These are phyloP conservation scores for Trichoderma lentiforme DNA, from an alignment of 2,329 filamentous ascomycete species.

Conservation along the genomic window DNA sequence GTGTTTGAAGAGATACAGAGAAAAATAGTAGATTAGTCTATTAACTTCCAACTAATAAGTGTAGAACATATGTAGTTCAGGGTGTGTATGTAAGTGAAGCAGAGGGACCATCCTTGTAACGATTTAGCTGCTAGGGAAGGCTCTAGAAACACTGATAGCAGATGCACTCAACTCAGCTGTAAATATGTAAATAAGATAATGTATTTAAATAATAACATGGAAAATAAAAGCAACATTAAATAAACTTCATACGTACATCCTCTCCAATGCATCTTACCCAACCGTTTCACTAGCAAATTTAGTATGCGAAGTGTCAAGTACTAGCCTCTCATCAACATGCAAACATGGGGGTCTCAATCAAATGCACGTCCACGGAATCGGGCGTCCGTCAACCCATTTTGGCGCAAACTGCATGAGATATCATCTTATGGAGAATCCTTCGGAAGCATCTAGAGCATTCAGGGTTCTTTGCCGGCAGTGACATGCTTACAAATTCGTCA, in stretches of 20 bases:
- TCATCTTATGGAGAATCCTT: not conserved
- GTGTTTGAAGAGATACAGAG: not conserved
- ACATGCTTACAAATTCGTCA: not conserved
- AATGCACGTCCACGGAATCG: not conserved
- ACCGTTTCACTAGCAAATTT: not conserved
- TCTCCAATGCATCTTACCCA: not conserved
- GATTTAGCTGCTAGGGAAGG: not conserved
- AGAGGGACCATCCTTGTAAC: not conserved
- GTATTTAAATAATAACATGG: not conserved
- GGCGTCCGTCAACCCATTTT: not conserved
- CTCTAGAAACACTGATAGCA: not conserved
- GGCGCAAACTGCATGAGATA: not conserved
- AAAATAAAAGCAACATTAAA: not conserved
- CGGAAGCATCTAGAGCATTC: not conserved
- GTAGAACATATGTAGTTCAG: not conserved
- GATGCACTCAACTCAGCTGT: not conserved
- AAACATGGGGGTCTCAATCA: not conserved
- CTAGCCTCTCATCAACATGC: not conserved
- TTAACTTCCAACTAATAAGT: not conserved
- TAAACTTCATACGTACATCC: not conserved
- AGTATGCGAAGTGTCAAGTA: not conserved
- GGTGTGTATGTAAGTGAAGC: not conserved
- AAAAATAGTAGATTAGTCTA: not conserved
- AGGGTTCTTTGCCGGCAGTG: not conserved
- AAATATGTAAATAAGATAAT: not conserved